Conservation (phyloP, 2,329 filamentous ascomycete species). For the Colletotrichum cereale region DNA sequence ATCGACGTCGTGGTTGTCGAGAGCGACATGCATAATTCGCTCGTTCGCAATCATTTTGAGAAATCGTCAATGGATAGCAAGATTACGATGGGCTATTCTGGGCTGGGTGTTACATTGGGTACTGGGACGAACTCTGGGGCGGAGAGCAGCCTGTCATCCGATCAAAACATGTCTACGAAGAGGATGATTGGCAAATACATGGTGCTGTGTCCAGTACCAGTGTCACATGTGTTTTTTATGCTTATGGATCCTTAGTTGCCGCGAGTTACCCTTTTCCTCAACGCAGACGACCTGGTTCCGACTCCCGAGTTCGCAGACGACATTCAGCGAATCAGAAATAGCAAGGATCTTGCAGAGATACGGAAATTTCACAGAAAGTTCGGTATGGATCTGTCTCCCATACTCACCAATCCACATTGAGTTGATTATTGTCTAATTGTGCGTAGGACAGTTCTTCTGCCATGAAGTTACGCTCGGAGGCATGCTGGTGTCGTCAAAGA, state of each 20-base stretch:
- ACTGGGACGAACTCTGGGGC: background rate
- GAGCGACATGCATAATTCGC: slow-evolving; percentile 2
- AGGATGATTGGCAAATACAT: slow-evolving; percentile 23
- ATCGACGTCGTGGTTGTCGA: slow-evolving; percentile 15
- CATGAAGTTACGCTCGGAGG: slow-evolving; percentile 24
- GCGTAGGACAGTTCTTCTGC: slow-evolving; percentile 22
- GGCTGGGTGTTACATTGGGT: background rate
- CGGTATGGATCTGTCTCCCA: too few species aligned
- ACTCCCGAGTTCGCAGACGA: background rate
- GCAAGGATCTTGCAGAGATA: background rate
- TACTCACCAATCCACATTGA: too few species aligned
- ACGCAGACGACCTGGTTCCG: slow-evolving; percentile 14
- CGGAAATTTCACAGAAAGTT: slow-evolving; percentile 18
- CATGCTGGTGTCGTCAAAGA: slow-evolving; percentile 22
- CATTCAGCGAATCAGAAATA: background rate
- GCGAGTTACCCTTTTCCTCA: slow-evolving; percentile 8
- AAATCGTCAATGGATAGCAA: slow-evolving; percentile 23
- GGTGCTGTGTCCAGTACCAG: background rate
- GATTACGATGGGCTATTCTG: slow-evolving; percentile 5
- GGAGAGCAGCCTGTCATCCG: background rate
- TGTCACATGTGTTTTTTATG: background rate
- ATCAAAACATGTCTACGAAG: background rate
- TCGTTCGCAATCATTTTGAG: slow-evolving; percentile 15
- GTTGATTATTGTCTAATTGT: background rate
- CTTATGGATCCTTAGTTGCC: slow-evolving; percentile 5